A percentile compares a stretch with the other conserved stretches of the same genome.
Conservation (phyloP, 2,329 filamentous ascomycete species). For the Metarhizium anisopliae region DNA sequence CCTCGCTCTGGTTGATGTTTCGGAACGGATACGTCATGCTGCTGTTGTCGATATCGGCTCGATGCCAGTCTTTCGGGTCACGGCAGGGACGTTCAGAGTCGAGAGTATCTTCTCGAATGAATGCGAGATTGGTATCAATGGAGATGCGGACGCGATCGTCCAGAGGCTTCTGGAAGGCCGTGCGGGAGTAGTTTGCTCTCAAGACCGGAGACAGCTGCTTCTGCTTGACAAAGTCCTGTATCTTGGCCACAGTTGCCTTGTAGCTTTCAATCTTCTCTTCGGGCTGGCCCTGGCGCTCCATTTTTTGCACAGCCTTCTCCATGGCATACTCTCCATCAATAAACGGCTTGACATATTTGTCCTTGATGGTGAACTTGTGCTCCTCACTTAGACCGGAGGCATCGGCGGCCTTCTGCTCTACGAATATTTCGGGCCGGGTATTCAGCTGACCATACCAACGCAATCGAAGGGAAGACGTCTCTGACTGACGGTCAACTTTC, state of each 20-base stretch:
- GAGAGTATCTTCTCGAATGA: constrained; percentile 72
- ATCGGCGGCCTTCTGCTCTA: constrained; percentile 84
- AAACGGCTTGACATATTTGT: constrained; percentile 86
- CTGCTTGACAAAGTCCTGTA: constrained; percentile 72
- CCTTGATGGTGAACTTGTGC: constrained; percentile 76
- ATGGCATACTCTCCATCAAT: constrained; percentile 81
- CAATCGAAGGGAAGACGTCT: constrained; percentile 75
- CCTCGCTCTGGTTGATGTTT: constrained; percentile 81
- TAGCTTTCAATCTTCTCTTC: constrained; percentile 59
- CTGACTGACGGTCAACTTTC: constrained; percentile 68
- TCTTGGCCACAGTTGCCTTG: constrained; percentile 61
- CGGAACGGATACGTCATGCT: constrained; percentile 82
- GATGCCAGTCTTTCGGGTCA: constrained; percentile 83
- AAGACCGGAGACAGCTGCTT: constrained; percentile 75
- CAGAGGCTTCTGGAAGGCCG: constrained; percentile 91
- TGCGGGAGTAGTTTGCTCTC: constrained; percentile 86
- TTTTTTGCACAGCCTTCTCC: constrained; percentile 83
- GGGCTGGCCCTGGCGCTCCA: constrained; percentile 66
- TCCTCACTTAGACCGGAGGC: constrained; percentile 71
- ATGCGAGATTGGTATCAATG: constrained; percentile 83
- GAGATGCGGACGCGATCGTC: constrained; percentile 87
- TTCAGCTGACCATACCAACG: constrained; percentile 86
- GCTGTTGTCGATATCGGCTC: constrained; percentile 75
- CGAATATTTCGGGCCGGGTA: constrained; percentile 66
- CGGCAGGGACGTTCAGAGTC: constrained; percentile 81